phyloP scores from a whole-genome alignment of 306 rosid species.

The Erythrophleum fordii region DNA sequence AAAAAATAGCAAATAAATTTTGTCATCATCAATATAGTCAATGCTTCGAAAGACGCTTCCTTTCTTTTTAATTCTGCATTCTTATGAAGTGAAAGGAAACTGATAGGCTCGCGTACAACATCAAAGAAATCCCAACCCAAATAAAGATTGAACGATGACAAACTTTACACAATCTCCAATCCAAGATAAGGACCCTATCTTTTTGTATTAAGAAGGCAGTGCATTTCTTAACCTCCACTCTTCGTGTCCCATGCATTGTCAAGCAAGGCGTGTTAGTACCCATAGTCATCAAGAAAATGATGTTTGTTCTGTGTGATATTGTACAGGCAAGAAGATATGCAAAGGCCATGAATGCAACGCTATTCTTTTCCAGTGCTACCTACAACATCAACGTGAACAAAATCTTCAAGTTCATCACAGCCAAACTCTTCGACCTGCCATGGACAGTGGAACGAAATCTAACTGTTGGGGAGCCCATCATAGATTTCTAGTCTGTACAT shows the following conservation, averaged over 20 bases:
- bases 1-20: too few species aligned
- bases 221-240: too few species aligned
- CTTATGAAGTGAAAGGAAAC: conserved; percentile 38
- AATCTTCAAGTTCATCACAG: conserved; percentile 96
- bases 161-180: background rate
- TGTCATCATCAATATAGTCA: background rate
- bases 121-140: too few species aligned
- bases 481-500: conserved; percentile 66
- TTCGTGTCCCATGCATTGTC: too few species aligned
- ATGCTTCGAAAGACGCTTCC: conserved; percentile 10
- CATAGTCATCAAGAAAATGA: background rate
- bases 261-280: too few species aligned
- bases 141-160: too few species aligned
- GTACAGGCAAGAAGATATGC: conserved; percentile 92
- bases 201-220: background rate
- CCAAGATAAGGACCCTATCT: conserved; percentile 23
- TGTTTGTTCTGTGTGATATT: background rate
- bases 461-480: conserved; percentile 90
- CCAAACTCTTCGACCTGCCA: conserved; percentile 89
- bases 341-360: conserved; percentile 81
- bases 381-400: conserved; percentile 96
- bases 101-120: conserved; percentile 17
- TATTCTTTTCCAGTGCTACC: conserved; percentile 93
- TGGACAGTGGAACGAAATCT: conserved; percentile 95
- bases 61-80: background rate